Base-by-base conservation (phyloP, 768 basidiomycete genomes). In the Naganishia vaughanmartiniae region DNA sequence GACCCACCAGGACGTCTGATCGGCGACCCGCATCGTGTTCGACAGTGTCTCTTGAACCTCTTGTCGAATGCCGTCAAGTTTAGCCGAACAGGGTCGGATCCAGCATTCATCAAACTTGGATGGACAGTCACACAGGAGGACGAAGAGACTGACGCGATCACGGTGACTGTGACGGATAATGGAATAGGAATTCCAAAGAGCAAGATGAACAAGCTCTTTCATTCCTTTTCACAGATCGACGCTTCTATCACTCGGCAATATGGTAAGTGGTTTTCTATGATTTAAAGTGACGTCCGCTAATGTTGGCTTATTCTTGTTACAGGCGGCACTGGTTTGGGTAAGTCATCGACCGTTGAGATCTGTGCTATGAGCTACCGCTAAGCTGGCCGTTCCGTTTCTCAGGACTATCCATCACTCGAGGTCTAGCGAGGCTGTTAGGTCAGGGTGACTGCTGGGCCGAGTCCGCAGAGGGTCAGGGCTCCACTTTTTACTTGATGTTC, bases 41-140 rank as follows among this genome's bases (percentile, higher is more conserved):
- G 76, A 54, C 78, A 79, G 45, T 69, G 71, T 26, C 46, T 75
- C 11, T 66, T 75, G 26, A 79, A 77, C 70, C 58, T 77, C 21
- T 57, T 77, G 3, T 73, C 72, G 1, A 79, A 79, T 54, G 76
- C 75, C n/a, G 72, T 77, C 70, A 77, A 78, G 53, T 80, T 80
- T 67, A 76, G 76, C 4, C 33, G 73, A 36, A 53, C 73, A 39
- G 73, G 75, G 12, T 48, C 7, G 26, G 53, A 24, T 74, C 77
- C 39, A 71, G 75, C n/a, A 2, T 45, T 42, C 26, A 63, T 63
- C 30, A 63, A 63, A 45, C 69, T 77, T 17, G 39, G 60, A 21
- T 80, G 77, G 76, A 66, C 39, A 28, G 39, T 63, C 14, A 70
- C 73, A 39, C 15, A 58, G 28, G 42, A 57, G 0, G 48, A 24